Evolutionary conservation across 2,329 filamentous ascomycete genomes (phyloP).

Genomic region (Chrysoporthe cubensis): DNA sequence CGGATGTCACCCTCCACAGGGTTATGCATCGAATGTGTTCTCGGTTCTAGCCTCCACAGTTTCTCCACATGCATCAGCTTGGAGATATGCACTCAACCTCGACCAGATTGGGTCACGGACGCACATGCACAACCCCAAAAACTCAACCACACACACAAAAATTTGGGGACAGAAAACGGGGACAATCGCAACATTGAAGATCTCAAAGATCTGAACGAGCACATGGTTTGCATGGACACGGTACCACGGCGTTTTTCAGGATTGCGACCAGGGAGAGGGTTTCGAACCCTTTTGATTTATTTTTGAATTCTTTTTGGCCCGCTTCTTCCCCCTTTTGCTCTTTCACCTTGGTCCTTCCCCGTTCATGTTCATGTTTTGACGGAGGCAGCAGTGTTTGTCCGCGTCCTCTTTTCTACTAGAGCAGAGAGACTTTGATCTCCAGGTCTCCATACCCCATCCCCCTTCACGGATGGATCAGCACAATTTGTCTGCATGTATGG

Average conservation of each 20-base stretch:
- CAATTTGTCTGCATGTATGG: slow-evolving; percentile 1
- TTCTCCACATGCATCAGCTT: slow-evolving; percentile 16
- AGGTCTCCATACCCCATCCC: not conserved
- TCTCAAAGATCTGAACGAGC: slow-evolving; percentile 19
- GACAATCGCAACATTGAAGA: not conserved
- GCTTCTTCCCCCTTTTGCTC: not conserved
- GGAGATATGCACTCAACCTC: slow-evolving; percentile 1
- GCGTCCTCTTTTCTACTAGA: not conserved
- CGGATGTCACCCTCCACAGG: slow-evolving; percentile 27
- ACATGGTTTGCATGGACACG: slow-evolving; percentile 26
- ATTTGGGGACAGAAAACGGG: not conserved
- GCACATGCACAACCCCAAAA: not conserved
- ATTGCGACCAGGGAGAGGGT: not conserved
- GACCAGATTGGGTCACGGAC: slow-evolving; percentile 10
- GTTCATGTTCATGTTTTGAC: not conserved
- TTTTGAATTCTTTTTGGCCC: not conserved
- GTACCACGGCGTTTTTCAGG: slow-evolving; percentile 21
- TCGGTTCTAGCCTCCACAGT: slow-evolving; percentile 8
- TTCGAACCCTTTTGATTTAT: not conserved
- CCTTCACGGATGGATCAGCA: not conserved
- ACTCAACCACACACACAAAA: not conserved
- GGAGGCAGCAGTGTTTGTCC: not conserved
- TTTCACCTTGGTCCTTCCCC: not conserved
- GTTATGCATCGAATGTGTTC: not conserved
- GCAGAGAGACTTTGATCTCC: not conserved